Base-by-base conservation (phyloP, 495 filamentous ascomycete species). In the Aspergillus carlsbadensis region DNA sequence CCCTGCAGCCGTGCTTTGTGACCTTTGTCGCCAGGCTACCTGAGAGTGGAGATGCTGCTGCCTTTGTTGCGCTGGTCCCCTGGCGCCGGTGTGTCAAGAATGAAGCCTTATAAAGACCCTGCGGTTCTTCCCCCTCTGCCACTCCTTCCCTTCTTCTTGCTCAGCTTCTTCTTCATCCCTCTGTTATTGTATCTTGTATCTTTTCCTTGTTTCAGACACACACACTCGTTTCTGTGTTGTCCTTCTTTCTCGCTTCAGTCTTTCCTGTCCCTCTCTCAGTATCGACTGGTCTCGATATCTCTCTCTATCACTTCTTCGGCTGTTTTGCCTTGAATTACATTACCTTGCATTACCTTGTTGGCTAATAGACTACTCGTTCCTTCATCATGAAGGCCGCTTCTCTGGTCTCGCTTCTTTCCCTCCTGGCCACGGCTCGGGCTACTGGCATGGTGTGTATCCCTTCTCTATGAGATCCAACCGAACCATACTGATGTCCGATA, bases 391-490 rank as follows among this genome's bases (percentile, higher is more conserved):
- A 60, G 65, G 47, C 54, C 43, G 44, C 52, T 22, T 59, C 62
- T 40, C 58, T 64, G 40, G 46, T 68, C 44, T 60, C 67, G 4
- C 60, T 70, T 17, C 45, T 67, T n/a, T 61, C 69, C 53, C 63
- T 75, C 37, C 50, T 71, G 51, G 64, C 66, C 20, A 58, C 66
- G n/a, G 68, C 73, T 31, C 69, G 69, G 29, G 70, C 70, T 34
- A 62, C 63, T 10, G 65, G 73, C 13, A 54, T 70, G 54, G 66
- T 77, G 58, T 49, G 63, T 66, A 31, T 52, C 8, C 10, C 8
- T 10, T 33, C 50, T 17, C 36, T 10, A 40, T 35, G 6, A 1
- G 10, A 10, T 33, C 43, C n/a, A n/a, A n/a, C n/a, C n/a, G 34
- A 14, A 42, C 13, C 15, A 51, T 52, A 11, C 54, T 56, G 56